Evolutionary conservation across 139 green algal species (phyloP).

Genomic region (Chlorella sp.): DNA sequence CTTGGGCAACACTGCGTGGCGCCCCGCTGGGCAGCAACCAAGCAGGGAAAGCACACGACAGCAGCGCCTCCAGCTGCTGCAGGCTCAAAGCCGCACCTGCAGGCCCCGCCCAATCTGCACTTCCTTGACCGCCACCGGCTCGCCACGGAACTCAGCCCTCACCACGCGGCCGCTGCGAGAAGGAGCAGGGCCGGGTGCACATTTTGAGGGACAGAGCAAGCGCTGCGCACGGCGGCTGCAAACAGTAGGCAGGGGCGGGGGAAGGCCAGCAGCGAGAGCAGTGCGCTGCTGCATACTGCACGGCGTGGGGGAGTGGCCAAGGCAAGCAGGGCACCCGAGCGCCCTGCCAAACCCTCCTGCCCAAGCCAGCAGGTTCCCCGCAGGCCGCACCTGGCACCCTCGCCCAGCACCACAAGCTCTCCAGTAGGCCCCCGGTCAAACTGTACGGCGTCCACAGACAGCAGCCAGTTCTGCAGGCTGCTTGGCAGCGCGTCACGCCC

Average conservation of each 20-base stretch:
- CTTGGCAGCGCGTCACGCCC: background rate
- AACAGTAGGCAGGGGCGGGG: too few relatives aligned
- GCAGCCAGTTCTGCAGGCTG: background rate
- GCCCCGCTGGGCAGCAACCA: background rate
- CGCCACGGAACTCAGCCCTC: background rate
- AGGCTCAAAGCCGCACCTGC: too few relatives aligned
- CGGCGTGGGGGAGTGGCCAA: too few relatives aligned
- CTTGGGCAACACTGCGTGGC: too few relatives aligned
- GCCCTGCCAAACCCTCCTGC: too few relatives aligned
- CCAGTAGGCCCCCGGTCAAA: background rate
- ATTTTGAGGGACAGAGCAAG: too few relatives aligned
- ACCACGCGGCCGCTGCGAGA: too few relatives aligned
- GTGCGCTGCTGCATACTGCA: too few relatives aligned
- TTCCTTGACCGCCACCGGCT: background rate
- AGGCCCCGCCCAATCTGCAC: background rate
- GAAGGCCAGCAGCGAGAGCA: too few relatives aligned
- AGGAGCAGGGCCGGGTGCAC: too few relatives aligned
- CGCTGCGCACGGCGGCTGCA: too few relatives aligned
- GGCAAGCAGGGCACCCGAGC: too few relatives aligned
- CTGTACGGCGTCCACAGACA: background rate
- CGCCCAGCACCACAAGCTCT: background rate
- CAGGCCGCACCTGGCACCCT: background rate
- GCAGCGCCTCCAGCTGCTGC: background rate
- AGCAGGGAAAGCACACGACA: background rate
- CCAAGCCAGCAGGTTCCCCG: background rate